Evolutionary conservation across 1,284 basidiomycete genomes (phyloP).

Genomic region (Leccinum pachyderme): DNA sequence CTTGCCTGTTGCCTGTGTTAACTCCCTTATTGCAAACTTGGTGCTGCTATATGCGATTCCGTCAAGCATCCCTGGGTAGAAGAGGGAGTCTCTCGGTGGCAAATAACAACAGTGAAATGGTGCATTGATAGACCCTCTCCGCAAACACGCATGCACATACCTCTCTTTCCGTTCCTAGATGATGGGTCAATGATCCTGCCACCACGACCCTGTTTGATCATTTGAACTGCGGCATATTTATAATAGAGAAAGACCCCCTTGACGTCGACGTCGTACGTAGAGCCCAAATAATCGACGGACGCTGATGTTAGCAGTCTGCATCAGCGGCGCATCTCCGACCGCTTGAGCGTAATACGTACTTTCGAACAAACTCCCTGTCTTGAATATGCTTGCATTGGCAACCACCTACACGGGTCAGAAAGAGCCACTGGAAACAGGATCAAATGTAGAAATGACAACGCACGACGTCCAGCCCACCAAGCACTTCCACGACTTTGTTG

Average conservation of each 20-base stretch:
- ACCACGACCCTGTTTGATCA: conserved; percentile 27
- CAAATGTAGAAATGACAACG: neutral
- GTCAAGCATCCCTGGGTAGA: conserved; percentile 2
- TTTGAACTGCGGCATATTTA: conserved; percentile 20
- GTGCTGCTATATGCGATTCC: conserved; percentile 16
- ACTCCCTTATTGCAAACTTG: conserved; percentile 26
- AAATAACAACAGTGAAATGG: neutral
- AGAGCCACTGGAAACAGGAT: neutral
- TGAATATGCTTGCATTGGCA: conserved; percentile 22
- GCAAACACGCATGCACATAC: conserved; percentile 2
- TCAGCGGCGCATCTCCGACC: neutral
- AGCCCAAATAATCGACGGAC: conserved; percentile 19
- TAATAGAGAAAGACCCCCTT: conserved; percentile 23
- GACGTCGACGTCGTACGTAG: conserved; percentile 24
- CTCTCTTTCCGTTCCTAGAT: conserved; percentile 22
- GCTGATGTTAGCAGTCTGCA: conserved; percentile 5
- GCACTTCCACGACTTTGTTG: neutral
- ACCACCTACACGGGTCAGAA: conserved; percentile 15
- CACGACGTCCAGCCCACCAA: conserved; percentile 12
- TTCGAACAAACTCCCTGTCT: conserved; percentile 12
- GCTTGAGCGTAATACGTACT: neutral
- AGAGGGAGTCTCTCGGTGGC: neutral
- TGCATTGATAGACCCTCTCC: neutral
- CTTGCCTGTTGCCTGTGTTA: conserved; percentile 11
- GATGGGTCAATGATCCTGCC: conserved; percentile 30